Evolutionary conservation across 1,284 basidiomycete species (phyloP).

Genomic region (Papiliotrema fonsecae): DNA sequence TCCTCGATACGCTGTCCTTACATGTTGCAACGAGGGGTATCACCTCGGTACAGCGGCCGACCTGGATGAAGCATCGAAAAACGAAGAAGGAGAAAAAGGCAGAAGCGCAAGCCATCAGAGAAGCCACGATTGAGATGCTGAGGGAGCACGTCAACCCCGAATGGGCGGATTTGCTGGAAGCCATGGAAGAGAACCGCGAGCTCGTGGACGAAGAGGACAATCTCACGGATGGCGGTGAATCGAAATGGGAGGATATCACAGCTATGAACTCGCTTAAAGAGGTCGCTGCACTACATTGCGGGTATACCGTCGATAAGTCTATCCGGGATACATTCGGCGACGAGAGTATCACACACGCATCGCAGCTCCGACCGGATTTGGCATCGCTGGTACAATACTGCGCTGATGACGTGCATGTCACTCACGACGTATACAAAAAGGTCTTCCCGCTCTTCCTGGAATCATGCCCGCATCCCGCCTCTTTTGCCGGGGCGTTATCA

Average conservation of each 20-base stretch:
- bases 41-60: slow-evolving; percentile 87
- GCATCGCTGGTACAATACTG: slow-evolving; percentile 83
- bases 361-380: slow-evolving; percentile 64
- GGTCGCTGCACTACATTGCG: slow-evolving; percentile 85
- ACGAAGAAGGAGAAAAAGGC: slow-evolving; percentile 48
- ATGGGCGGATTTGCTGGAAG: slow-evolving; percentile 35
- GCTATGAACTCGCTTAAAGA: slow-evolving; percentile 89
- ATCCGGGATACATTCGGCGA: slow-evolving; percentile 68
- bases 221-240: slow-evolving; percentile 1
- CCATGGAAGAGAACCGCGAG: slow-evolving; percentile 45
- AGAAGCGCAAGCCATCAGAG: slow-evolving; percentile 52
- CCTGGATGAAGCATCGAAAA: slow-evolving; percentile 75
- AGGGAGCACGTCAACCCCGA: slow-evolving; percentile 11
- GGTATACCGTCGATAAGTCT: slow-evolving; percentile 73
- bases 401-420: slow-evolving; percentile 75
- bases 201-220: slow-evolving; percentile 35
- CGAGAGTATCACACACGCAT: slow-evolving; percentile 39
- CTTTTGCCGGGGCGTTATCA: slow-evolving; percentile 82
- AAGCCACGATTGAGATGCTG: slow-evolving; percentile 34
- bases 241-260: slow-evolving; percentile 82
- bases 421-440: slow-evolving; percentile 73
- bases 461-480: slow-evolving; percentile 87
- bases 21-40: slow-evolving; percentile 94
- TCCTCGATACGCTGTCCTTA: slow-evolving; percentile 90
- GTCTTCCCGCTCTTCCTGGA: slow-evolving; percentile 79